Base-by-base conservation (phyloP, 73 alveolate genomes). In the Paramecium caudatum region DNA sequence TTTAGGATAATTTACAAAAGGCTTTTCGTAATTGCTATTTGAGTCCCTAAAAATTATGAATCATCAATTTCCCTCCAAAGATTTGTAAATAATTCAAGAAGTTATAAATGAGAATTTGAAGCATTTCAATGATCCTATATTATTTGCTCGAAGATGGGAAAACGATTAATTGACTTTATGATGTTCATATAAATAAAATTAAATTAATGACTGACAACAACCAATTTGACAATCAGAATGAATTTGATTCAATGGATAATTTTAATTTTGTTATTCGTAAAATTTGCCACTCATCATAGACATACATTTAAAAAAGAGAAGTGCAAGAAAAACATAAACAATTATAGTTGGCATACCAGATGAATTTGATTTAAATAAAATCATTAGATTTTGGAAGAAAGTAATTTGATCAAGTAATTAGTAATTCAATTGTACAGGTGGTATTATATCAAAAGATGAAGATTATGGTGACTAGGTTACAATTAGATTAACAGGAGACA, bases 371-470 rank as follows among this genome's bases (percentile, higher is more conserved):
- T 45, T 74, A 16, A 74, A 74, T 74, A 74, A 74, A 21, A 74
- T 74, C 21, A 23, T 74, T 23, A 74, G 88, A 74, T 74, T 74
- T 74, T 74, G 88, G 88, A 74, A 74, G 21, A 74, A 74, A 39
- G 88, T 74, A 74, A 9, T 16, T 0, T 65, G 13, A 13, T 4
- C 2, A 21, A 8, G 7, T n/a, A 41, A 3, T 34, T 39, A 74
- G 88, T 47, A 74, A 74, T 74, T 74, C 47, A 74, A 45, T 39
- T 74, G 88, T 74, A 74, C 88, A 13, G 88, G 88, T 39, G 88
- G 88, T 74, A 74, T 74, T 19, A 74, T 74, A 10, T 19, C 88
- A 41, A 74, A 74, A 41, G 88, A 74, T 74, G 69, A 74, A 15
- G 88, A 74, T 17, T 74, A 41, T 74, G 68, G 68, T 21, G 68